A percentile compares a stretch with the other conserved stretches of the same genome.
Evolutionary conservation across 768 basidiomycete genomes (phyloP).

Genomic region (Boletus speciosus): DNA sequence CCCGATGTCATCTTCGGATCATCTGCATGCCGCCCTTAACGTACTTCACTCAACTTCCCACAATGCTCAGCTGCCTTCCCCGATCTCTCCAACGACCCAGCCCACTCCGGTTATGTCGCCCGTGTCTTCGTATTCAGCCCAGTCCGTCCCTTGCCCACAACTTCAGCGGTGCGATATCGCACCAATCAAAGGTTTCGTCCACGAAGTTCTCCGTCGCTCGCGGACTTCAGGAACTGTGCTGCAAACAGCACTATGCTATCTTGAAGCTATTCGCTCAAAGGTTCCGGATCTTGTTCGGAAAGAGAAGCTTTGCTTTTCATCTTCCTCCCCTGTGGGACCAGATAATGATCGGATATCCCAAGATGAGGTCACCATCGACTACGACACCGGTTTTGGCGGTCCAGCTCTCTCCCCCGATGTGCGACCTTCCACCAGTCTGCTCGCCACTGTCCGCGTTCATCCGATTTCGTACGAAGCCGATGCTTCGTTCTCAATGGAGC

Average conservation of each 20-base stretch:
- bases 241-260: conserved; percentile 84
- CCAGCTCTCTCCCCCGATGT: conserved; percentile 5
- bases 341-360: conserved; percentile 41
- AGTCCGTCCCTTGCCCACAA: conserved; percentile 10
- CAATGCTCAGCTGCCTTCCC: conserved; percentile 50
- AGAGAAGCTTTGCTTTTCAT: conserved; percentile 45
- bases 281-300: conserved; percentile 58
- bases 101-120: conserved; percentile 30
- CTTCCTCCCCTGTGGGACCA: conserved; percentile 39
- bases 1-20: conserved; percentile 11
- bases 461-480: conserved; percentile 24
- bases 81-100: conserved; percentile 49
- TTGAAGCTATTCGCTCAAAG: conserved; percentile 75
- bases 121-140: conserved; percentile 26
- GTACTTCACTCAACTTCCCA: conserved; percentile 11
- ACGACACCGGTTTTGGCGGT: conserved; percentile 35
- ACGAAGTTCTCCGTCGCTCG: conserved; percentile 84
- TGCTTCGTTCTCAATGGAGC: conserved; percentile 17
- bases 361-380: conserved; percentile 42
- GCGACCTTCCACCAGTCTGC: conserved; percentile 22
- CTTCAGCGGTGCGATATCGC: conserved; percentile 36
- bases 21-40: neutral
- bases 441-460: conserved; percentile 45
- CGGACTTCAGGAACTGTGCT: conserved; percentile 80
- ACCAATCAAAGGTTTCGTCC: conserved; percentile 76